These are phyloP conservation scores for Hypoxylon fragiforme DNA, from an alignment of 495 filamentous ascomycete genomes.

Conservation along the genomic window DNA sequence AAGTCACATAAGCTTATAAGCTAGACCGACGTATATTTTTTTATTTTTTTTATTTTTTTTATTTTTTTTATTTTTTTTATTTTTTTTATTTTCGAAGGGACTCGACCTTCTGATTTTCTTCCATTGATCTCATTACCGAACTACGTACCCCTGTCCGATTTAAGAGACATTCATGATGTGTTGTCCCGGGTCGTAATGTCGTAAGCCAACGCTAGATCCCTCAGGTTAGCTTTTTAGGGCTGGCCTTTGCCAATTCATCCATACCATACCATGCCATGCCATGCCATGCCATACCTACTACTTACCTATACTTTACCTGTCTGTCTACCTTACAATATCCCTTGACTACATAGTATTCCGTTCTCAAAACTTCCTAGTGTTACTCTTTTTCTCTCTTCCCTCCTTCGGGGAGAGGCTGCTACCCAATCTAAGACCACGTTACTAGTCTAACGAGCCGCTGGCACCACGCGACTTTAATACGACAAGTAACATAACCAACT, in stretches of 20 bases:
- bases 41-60: too few relatives aligned
- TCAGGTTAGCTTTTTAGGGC: constrained; percentile 27
- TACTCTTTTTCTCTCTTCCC: constrained; percentile 1
- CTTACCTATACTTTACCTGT: too few relatives aligned
- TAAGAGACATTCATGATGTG: constrained; percentile 15
- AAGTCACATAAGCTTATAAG: constrained; percentile 15
- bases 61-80: too few relatives aligned
- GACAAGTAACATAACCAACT: too few relatives aligned
- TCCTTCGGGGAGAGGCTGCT: constrained; percentile 18
- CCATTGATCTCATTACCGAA: background rate
- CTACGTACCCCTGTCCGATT: constrained; percentile 3
- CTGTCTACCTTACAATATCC: too few relatives aligned
- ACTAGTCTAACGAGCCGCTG: constrained; percentile 19
- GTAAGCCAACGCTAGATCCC: constrained; percentile 34
- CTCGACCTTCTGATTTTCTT: background rate
- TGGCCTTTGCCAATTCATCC: constrained; percentile 31
- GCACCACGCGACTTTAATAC: constrained; percentile 27
- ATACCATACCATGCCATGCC: too few relatives aligned
- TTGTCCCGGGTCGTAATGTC: constrained; percentile 24
- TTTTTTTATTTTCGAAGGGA: background rate
- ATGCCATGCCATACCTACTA: too few relatives aligned
- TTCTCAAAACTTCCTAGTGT: background rate
- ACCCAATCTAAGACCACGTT: constrained; percentile 33
- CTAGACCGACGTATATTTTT: background rate
- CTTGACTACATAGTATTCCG: too few relatives aligned